phyloP scores from a whole-genome alignment of 148 eudicot species.

The Persicaria tinctoria region DNA sequence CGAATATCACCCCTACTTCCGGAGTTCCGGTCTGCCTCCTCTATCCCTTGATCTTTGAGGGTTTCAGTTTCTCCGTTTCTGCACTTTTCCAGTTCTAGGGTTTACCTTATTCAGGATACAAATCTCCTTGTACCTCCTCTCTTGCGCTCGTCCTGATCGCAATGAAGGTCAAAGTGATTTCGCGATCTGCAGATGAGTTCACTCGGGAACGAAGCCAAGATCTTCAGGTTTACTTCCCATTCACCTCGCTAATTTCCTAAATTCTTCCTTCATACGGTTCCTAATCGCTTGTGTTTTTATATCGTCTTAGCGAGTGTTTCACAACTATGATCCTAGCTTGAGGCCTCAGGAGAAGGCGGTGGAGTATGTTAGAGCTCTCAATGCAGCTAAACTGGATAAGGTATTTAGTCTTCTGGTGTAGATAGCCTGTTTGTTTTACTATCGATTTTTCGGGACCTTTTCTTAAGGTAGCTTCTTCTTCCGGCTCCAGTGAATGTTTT shows the following conservation, averaged over 20 bases:
- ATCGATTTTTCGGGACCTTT: background rate
- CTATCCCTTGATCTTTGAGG: too few relatives aligned
- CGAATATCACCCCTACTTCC: too few relatives aligned
- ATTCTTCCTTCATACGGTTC: background rate
- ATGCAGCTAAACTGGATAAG: conserved; percentile 88
- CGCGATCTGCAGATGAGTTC: conserved; percentile 75
- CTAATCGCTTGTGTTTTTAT: background rate
- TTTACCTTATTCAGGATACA: background rate
- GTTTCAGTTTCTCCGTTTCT: too few relatives aligned
- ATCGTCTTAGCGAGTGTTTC: conserved; percentile 58
- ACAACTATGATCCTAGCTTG: conserved; percentile 75
- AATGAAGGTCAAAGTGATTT: conserved; percentile 77
- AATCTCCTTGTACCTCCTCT: background rate
- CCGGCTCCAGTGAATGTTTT: background rate
- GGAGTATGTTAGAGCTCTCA: conserved; percentile 85
- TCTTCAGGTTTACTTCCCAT: conserved; percentile 45
- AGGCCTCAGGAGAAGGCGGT: conserved; percentile 83
- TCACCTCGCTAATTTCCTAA: background rate
- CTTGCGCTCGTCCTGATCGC: background rate
- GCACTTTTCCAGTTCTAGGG: background rate
- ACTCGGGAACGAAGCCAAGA: conserved; percentile 89
- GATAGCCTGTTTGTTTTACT: background rate
- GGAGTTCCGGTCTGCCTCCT: too few relatives aligned
- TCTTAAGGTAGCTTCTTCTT: background rate
- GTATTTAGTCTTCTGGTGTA: conserved; percentile 16